Conservation (phyloP, 345 rosid species). For the Diplotaxis tenuifolia region DNA sequence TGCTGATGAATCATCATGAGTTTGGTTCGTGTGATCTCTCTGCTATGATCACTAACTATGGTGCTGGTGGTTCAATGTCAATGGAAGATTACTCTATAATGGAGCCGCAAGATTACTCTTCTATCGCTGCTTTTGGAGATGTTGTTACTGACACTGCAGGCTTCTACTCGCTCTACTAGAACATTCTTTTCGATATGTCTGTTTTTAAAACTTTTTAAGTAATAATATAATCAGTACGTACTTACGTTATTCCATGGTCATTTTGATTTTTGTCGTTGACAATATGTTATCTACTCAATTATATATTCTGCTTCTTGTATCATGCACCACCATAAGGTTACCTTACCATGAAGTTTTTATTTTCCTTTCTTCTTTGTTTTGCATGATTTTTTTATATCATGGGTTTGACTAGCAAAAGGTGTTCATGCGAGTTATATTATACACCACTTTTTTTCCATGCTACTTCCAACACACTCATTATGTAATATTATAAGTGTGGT, state of each 20-base stretch:
- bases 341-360: slow-evolving; percentile 25
- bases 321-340: slow-evolving; percentile 27
- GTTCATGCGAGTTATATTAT: slow-evolving; percentile 30
- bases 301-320: slow-evolving; percentile 18
- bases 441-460: slow-evolving; percentile 31
- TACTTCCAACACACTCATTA: slow-evolving; percentile 35
- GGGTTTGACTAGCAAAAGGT: slow-evolving; percentile 24
- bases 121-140: slow-evolving; percentile 45
- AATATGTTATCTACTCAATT: slow-evolving; percentile 15
- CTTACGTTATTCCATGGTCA: slow-evolving; percentile 19
- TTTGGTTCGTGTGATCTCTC: slow-evolving; percentile 56
- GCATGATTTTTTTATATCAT: neutral
- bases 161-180: slow-evolving; percentile 37
- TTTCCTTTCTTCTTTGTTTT: neutral
- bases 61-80: slow-evolving; percentile 25
- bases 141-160: slow-evolving; percentile 41
- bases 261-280: slow-evolving; percentile 22
- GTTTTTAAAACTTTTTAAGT: slow-evolving; percentile 8
- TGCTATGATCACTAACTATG: slow-evolving; percentile 47
- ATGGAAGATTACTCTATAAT: slow-evolving; percentile 32
- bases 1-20: slow-evolving; percentile 32
- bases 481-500: neutral
- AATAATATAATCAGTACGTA: slow-evolving; percentile 14
- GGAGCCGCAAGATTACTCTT: slow-evolving; percentile 37
- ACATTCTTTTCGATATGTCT: slow-evolving; percentile 8